Evolutionary conservation across 306 rosid genomes (phyloP).

Genomic region (Carpinus viminea): DNA sequence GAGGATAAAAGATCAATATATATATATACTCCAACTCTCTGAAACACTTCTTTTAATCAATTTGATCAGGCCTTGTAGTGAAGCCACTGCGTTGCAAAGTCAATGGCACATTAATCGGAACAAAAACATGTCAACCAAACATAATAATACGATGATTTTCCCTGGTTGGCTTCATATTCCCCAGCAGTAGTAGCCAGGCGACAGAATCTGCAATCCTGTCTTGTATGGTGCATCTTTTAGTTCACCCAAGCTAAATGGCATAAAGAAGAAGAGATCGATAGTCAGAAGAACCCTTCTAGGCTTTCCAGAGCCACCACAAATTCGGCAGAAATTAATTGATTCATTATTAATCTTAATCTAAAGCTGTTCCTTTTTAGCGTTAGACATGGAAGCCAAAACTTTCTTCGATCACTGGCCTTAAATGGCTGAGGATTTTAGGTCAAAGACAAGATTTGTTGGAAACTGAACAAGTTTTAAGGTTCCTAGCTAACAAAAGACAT

Average conservation of each 20-base stretch:
- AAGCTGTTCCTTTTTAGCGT: background rate
- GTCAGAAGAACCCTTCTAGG: background rate
- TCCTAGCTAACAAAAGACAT: too few relatives aligned
- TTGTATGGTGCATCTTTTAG: background rate
- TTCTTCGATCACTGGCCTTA: too few relatives aligned
- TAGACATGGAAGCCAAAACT: too few relatives aligned
- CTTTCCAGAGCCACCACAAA: background rate
- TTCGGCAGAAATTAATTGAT: background rate
- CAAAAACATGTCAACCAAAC: background rate
- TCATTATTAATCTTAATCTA: background rate
- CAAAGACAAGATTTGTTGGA: background rate
- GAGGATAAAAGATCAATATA: too few relatives aligned
- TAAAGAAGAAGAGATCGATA: background rate
- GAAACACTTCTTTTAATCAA: background rate
- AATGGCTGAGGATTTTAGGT: too few relatives aligned
- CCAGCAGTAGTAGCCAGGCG: background rate
- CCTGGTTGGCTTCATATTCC: background rate
- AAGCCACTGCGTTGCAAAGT: background rate
- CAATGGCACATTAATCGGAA: background rate
- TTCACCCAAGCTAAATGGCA: background rate
- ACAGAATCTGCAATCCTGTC: background rate
- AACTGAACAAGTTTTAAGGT: too few relatives aligned
- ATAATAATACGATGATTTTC: background rate
- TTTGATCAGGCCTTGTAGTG: background rate
- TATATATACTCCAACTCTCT: too few relatives aligned